Conservation (phyloP, 208 protist species). For the Leishmania mexicana region DNA sequence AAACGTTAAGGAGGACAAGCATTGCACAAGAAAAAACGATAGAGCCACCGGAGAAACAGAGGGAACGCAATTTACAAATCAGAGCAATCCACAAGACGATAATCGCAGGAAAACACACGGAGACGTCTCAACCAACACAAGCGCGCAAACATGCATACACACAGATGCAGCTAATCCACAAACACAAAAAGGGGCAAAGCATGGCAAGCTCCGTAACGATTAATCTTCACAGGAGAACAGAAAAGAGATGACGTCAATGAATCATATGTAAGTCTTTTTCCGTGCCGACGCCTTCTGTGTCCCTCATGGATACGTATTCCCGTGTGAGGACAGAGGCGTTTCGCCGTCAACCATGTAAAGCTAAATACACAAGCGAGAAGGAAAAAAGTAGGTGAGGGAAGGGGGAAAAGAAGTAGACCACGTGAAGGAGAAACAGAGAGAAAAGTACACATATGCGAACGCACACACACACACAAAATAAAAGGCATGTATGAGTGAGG, state of each 20-base stretch:
- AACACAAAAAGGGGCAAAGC: conserved; percentile 9
- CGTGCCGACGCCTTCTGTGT: not conserved
- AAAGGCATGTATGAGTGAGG: not conserved
- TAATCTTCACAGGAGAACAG: not conserved
- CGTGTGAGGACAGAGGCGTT: not conserved
- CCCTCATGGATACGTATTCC: not conserved
- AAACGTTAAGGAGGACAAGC: no score
- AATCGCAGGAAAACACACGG: not conserved
- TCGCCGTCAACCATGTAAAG: not conserved
- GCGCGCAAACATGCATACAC: not conserved
- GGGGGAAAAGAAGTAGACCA: not conserved
- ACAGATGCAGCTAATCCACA: not conserved
- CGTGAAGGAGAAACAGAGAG: conserved; percentile 3
- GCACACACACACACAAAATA: conserved; percentile 2
- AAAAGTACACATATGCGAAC: not conserved
- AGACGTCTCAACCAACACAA: not conserved
- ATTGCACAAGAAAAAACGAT: not conserved
- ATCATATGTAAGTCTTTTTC: not conserved
- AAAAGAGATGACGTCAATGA: conserved; percentile 3
- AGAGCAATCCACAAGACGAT: conserved; percentile 16
- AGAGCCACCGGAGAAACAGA: not conserved
- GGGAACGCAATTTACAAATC: conserved; percentile 8
- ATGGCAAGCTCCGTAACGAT: not conserved
- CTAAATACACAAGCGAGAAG: not conserved
- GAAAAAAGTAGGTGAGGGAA: not conserved